Conservation (phyloP, 1,284 basidiomycete genomes). For the Vanrija pseudolonga region DNA sequence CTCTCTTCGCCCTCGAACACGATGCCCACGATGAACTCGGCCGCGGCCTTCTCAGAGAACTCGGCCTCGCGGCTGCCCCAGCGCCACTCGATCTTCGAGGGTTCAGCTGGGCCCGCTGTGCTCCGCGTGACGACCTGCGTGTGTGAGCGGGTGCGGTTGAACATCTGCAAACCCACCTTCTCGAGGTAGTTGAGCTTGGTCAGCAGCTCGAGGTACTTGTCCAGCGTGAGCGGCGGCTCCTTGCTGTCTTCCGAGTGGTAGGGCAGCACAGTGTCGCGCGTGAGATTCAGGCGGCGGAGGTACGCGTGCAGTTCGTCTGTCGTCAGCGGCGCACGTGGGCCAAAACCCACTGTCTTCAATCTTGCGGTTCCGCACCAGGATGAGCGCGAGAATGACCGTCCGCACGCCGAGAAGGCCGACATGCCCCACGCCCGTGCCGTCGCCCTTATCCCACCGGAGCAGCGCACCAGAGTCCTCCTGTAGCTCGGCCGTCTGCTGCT, state of each 20-base stretch:
- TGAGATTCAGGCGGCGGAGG: constrained; percentile 34
- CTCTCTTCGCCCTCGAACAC: constrained; percentile 7
- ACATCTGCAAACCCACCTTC: constrained; percentile 22
- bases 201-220: constrained; percentile 43
- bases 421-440: constrained; percentile 31
- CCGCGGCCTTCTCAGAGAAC: constrained; percentile 42
- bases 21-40: constrained; percentile 36
- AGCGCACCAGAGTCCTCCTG: constrained; percentile 41
- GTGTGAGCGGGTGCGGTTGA: neutral
- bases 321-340: neutral
- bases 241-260: constrained; percentile 28
- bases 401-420: constrained; percentile 42
- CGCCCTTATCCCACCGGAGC: constrained; percentile 42
- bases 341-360: constrained; percentile 39
- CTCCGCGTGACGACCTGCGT: neutral
- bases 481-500: constrained; percentile 9
- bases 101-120: neutral
- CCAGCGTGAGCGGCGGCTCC: constrained; percentile 30
- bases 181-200: constrained; percentile 42
- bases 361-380: constrained; percentile 35
- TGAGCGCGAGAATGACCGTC: constrained; percentile 43
- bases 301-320: constrained; percentile 33
- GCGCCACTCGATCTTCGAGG: constrained; percentile 30
- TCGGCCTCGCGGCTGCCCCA: constrained; percentile 48
- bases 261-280: constrained; percentile 39